Percentiles rank a stretch among this genome's conserved stretches.
Conservation (phyloP, 2,329 filamentous ascomycete species). For the Biscogniauxia sp. region DNA sequence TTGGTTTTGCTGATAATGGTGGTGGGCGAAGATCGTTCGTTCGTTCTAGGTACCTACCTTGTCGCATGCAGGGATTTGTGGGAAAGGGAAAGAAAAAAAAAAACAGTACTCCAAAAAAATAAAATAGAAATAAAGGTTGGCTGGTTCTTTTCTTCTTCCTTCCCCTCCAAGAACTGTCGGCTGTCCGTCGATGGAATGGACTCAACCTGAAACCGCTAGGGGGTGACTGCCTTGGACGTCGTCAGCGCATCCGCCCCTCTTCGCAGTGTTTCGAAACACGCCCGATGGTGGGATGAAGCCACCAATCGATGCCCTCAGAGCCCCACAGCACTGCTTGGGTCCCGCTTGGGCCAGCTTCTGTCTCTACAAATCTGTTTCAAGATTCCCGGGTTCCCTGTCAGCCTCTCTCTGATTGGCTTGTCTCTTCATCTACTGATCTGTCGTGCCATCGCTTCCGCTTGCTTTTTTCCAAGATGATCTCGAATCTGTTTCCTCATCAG, state of each 20-base stretch:
- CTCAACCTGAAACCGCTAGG: constrained; percentile 30
- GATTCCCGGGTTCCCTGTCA: constrained; percentile 14
- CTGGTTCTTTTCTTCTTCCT: no score
- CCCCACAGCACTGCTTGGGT: constrained; percentile 8
- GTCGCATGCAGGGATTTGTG: not conserved
- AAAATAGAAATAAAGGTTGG: no score
- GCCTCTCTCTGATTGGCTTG: constrained; percentile 15
- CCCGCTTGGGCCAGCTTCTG: constrained; percentile 15
- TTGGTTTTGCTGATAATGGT: not conserved
- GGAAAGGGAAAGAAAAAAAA: not conserved
- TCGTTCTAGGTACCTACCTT: not conserved
- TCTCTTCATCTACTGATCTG: constrained; percentile 7
- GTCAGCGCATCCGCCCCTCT: constrained; percentile 22
- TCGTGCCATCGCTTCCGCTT: not conserved
- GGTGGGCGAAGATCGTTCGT: not conserved
- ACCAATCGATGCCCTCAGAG: constrained; percentile 20
- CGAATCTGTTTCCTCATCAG: not conserved
- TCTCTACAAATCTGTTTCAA: constrained; percentile 24
- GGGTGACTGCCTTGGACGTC: constrained; percentile 11
- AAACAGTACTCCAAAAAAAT: no score
- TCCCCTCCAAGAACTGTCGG: not conserved
- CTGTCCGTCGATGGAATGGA: constrained; percentile 21
- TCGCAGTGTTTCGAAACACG: constrained; percentile 33
- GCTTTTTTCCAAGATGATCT: not conserved
- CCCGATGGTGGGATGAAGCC: constrained; percentile 22